Percentiles rank a stretch among this genome's conserved stretches.
Conservation (phyloP, 192 early-diverging fungal genomes). For the Dispira simplex region DNA sequence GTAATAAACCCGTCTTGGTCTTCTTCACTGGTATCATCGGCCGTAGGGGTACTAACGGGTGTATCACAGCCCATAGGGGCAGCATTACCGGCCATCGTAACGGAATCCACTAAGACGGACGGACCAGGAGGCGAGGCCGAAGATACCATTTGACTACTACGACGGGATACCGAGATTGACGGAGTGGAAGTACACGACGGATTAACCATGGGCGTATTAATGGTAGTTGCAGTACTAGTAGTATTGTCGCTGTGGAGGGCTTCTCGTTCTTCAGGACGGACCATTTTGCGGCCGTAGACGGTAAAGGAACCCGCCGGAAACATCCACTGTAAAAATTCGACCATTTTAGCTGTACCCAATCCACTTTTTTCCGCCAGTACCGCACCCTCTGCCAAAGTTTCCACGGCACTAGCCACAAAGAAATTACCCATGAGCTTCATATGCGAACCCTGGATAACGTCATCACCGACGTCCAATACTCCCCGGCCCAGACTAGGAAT, state of each 20-base stretch:
- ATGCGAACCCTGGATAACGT: conserved; percentile 22
- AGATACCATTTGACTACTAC: no score
- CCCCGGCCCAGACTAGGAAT: conserved; percentile 26
- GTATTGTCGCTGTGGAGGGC: not conserved
- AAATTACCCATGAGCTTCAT: conserved; percentile 60
- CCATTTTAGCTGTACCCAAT: conserved; percentile 29
- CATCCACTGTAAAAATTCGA: conserved; percentile 32
- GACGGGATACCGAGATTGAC: not conserved
- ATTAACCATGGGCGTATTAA: not conserved
- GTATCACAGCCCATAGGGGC: not conserved
- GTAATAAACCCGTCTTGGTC: conserved; percentile 19
- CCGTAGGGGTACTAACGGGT: not conserved
- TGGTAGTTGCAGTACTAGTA: not conserved
- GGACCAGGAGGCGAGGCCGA: not conserved
- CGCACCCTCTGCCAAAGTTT: conserved; percentile 45
- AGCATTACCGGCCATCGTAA: not conserved
- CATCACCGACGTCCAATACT: conserved; percentile 31
- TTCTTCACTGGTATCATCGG: conserved; percentile 1
- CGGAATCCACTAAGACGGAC: not conserved
- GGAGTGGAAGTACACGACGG: not conserved
- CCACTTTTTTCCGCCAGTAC: conserved; percentile 36
- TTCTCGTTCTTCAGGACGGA: conserved; percentile 4
- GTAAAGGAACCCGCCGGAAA: conserved; percentile 28
- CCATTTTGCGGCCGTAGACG: conserved; percentile 28
- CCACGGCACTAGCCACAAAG: conserved; percentile 34